These are phyloP conservation scores for Xylariaceae sp. DNA, from an alignment of 2,329 filamentous ascomycete genomes.

Conservation along the genomic window DNA sequence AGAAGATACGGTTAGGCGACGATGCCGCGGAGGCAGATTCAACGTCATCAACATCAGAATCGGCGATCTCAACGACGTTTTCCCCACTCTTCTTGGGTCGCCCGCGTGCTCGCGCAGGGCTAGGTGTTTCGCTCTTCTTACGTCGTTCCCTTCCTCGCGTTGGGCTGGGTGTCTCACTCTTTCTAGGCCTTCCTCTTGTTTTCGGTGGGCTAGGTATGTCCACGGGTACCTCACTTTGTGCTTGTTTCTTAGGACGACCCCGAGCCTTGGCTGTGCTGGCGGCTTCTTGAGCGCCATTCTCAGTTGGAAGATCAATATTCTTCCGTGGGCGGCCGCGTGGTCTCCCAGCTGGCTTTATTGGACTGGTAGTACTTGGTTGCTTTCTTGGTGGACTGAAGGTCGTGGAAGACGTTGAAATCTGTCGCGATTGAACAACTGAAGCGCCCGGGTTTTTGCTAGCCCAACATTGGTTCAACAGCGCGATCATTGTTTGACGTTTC, in stretches of 20 bases:
- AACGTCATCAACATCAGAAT: conserved; percentile 47
- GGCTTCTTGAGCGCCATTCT: conserved; percentile 3
- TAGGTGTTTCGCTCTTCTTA: conserved; percentile 2
- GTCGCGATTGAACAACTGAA: conserved; percentile 4
- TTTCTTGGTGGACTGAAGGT: conserved; percentile 9
- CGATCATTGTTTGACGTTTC: conserved; percentile 64
- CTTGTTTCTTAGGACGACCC: conserved; percentile 9
- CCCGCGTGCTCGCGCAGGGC: conserved; percentile 18
- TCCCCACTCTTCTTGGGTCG: conserved; percentile 23
- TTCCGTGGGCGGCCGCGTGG: conserved; percentile 6
- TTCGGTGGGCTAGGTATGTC: conserved; percentile 14
- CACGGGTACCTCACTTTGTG: background rate
- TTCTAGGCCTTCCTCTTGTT: conserved; percentile 19
- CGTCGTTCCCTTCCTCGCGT: conserved; percentile 23
- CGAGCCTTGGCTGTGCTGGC: conserved; percentile 1
- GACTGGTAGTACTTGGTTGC: conserved; percentile 1
- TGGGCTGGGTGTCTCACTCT: conserved; percentile 5
- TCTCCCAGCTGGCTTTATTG: background rate
- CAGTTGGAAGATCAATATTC: background rate
- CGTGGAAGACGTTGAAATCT: conserved; percentile 18
- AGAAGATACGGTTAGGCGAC: conserved; percentile 36
- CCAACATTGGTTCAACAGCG: conserved; percentile 68
- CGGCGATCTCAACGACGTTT: conserved; percentile 43
- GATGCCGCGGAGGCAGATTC: conserved; percentile 29
- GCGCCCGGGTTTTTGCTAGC: conserved; percentile 45